These are phyloP conservation scores for Saturnispora saitoi DNA, from an alignment of 805 yeast species.

Conservation along the genomic window DNA sequence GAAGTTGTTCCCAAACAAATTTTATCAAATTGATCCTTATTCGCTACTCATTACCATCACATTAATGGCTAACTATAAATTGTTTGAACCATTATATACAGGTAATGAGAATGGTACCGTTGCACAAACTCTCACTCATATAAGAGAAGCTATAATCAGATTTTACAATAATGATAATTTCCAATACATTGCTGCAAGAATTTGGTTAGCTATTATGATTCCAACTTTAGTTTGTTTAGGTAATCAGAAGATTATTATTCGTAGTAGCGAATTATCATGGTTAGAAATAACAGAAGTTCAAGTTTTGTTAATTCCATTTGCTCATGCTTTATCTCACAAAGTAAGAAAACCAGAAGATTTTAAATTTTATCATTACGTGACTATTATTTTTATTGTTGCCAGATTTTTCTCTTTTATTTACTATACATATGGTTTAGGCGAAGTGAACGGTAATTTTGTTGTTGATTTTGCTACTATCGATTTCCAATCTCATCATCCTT, in stretches of 20 bases:
- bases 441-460: background rate
- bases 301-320: constrained; percentile 1
- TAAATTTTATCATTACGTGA: background rate
- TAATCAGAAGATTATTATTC: background rate
- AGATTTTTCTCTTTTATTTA: background rate
- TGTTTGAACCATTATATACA: background rate
- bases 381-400: background rate
- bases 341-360: background rate
- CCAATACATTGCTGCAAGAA: background rate
- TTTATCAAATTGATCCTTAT: constrained; percentile 9
- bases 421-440: background rate
- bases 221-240: constrained; percentile 2
- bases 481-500: background rate
- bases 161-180: background rate
- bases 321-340: constrained; percentile 1
- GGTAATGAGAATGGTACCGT: background rate
- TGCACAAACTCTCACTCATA: background rate
- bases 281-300: background rate
- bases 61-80: background rate
- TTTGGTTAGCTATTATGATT: background rate
- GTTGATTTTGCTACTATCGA: background rate
- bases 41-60: constrained; percentile 6
- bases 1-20: constrained; percentile 4
- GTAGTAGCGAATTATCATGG: background rate
- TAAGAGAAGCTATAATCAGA: background rate